Conservation (phyloP, 192 early-diverging fungal genomes). For the Coemansia sp. region DNA sequence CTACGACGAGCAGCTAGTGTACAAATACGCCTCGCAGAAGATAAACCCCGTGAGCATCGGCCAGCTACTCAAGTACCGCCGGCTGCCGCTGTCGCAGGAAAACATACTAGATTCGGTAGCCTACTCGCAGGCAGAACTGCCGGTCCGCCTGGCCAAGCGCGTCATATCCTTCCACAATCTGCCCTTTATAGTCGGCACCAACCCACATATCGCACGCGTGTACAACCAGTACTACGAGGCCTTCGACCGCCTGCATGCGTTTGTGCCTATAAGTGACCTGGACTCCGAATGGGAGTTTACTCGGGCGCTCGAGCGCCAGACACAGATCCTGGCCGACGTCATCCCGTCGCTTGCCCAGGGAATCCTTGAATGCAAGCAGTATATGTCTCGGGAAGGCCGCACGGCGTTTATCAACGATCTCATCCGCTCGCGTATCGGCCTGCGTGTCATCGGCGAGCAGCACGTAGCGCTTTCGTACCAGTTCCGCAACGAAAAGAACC, state of each 20-base stretch:
- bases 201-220: conserved; percentile 83
- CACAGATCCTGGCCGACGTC: conserved; percentile 75
- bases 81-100: conserved; percentile 56
- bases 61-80: conserved; percentile 72
- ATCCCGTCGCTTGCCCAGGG: conserved; percentile 90
- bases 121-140: conserved; percentile 76
- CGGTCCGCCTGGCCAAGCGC: conserved; percentile 83
- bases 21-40: conserved; percentile 48
- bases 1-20: conserved; percentile 50
- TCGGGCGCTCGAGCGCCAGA: conserved; percentile 66
- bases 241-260: conserved; percentile 64
- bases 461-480: conserved; percentile 71
- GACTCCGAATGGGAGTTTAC: conserved; percentile 67
- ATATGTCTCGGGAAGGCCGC: conserved; percentile 70
- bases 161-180: conserved; percentile 82
- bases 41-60: conserved; percentile 69
- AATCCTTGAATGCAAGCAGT: conserved; percentile 85
- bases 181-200: conserved; percentile 95
- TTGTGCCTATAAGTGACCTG: conserved; percentile 59
- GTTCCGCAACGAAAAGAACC: conserved; percentile 29
- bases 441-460: conserved; percentile 91
- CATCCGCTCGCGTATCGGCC: conserved; percentile 86
- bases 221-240: conserved; percentile 80
- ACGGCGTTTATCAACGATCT: conserved; percentile 79
- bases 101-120: conserved; percentile 58